Base-by-base conservation (phyloP, 163 green algal species). In the Coccomyxa subellipsoidea region DNA sequence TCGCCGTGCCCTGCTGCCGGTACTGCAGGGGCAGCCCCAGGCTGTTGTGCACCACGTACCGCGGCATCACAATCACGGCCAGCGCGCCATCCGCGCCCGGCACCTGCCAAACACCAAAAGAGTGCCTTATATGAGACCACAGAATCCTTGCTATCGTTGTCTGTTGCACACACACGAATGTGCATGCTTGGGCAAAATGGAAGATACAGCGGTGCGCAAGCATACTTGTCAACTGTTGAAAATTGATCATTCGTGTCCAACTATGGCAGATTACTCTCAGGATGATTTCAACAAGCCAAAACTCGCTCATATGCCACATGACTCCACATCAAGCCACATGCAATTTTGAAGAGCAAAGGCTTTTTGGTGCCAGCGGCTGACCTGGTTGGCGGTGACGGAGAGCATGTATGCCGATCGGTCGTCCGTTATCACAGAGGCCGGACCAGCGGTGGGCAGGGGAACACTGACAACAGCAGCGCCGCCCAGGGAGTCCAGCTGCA, bases 21-120 rank as follows among this genome's bases (percentile, higher is more conserved):
- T 93, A 91, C 85, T 95, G 93, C 36, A 97, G 78, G n/a, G 85
- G 79, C 38, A 84, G 79, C 8, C 85, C 66, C 35, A 97, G 88
- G 0, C 69, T 81, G 81, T 96, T 97, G 79, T 89, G 79, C 47
- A 97, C 80, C 27, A 97, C 72, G 81, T 94, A 96, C 39, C 92
- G 90, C 0, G 93, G 93, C 69, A 90, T 84, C 7, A 96, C 37
- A 31, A 93, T 86, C 38, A 97, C 78, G 8, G 91, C 92, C 38
- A 92, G 87, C 9, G 85, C 89, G 12, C 90, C 90, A 66, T 82
- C 78, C 7, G 83, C 87, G 37, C 77, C 82, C 0, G 81, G 76
- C 27, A 93, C 86, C 34, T 88, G 79, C 29, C 8, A 0, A 47
- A 18, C 31, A 18, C 31, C 4, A 12, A 18, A 18, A 76, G 15